These are phyloP conservation scores for Trametes maxima DNA, from an alignment of 768 basidiomycete genomes.

Conservation along the genomic window DNA sequence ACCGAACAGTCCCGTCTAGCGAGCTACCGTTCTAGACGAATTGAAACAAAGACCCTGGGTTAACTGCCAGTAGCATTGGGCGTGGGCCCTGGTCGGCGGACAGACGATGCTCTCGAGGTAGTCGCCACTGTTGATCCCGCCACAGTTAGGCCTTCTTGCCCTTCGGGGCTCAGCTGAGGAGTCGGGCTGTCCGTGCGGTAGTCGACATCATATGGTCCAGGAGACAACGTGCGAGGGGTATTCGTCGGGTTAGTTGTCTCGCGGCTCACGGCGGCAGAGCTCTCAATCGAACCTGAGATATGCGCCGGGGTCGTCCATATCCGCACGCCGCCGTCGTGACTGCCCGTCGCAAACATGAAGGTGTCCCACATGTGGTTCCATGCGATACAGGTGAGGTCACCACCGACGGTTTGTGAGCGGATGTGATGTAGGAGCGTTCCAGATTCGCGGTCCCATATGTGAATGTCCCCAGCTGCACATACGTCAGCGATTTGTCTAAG, in stretches of 20 bases:
- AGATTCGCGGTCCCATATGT: conserved; percentile 86
- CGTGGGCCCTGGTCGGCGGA: too few relatives aligned
- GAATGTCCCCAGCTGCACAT: conserved; percentile 70
- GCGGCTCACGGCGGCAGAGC: conserved; percentile 14
- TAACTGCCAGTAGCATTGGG: neutral
- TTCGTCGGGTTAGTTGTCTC: conserved; percentile 15
- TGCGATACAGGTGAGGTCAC: conserved; percentile 75
- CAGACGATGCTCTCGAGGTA: too few relatives aligned
- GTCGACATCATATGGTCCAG: conserved; percentile 21
- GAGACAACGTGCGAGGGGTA: conserved; percentile 23
- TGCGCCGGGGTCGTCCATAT: conserved; percentile 56
- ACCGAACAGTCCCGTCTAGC: neutral
- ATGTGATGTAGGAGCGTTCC: conserved; percentile 72
- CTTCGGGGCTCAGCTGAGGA: neutral
- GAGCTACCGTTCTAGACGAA: neutral
- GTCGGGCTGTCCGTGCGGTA: conserved; percentile 21
- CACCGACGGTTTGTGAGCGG: conserved; percentile 55
- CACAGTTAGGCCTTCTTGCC: too few relatives aligned
- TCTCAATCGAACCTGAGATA: conserved; percentile 10
- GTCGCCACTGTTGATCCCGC: too few relatives aligned
- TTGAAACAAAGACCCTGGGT: neutral
- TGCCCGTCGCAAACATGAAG: conserved; percentile 74
- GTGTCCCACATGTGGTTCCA: conserved; percentile 74
- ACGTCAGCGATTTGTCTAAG: neutral
- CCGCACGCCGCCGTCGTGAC: conserved; percentile 73